Base-by-base conservation (phyloP, 495 filamentous ascomycete genomes). In the Lasiosphaeris hirsuta region DNA sequence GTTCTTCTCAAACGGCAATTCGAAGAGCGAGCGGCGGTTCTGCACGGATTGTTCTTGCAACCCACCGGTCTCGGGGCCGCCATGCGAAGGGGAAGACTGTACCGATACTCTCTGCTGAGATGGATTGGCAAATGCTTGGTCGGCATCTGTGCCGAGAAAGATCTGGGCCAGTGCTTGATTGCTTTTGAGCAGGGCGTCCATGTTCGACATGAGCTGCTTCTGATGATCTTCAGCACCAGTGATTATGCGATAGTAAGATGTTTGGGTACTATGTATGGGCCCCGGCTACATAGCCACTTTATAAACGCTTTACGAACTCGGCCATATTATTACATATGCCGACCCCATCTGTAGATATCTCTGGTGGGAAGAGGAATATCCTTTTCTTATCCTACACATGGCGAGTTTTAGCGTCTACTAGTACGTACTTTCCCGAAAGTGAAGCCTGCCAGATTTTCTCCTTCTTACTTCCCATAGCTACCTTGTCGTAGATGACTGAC, bases 341-440 rank as follows among this genome's bases (percentile, higher is more conserved):
- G 45, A 48, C 45, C 45, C 45, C 45, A 48, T 48, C 45, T 48
- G 45, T 14, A 30, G 45, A 48, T 18, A 48, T 18, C 45, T 48
- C n/a, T 18, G 19, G 45, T 48, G 45, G 45, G 45, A 10, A 10
- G 45, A 48, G 2, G 17, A 48, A 34, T 48, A 48, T 33, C 19
- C 45, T 18, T 48, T 48, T 30, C 45, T 48, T 34, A 14, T 48
- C 45, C 45, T 18, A 7, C 23, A 48, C 45, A 30, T 48, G 45
- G 45, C 45, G 3, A 48, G 34, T 30, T 48, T 48, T 34, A 7
- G 45, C 34, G 18, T 48, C n/a, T 10, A 30, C 23, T 5, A 30
- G 23, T 5, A 30, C 23, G 23, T 5, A 30, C 23, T 30, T 30
- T 5, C 2, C 2, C 23, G 23, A 30, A 2, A 5, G 5, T 5